Evolutionary conservation across 1,139 yeast genomes (phyloP).

Genomic region (Kodamaea plutei): DNA sequence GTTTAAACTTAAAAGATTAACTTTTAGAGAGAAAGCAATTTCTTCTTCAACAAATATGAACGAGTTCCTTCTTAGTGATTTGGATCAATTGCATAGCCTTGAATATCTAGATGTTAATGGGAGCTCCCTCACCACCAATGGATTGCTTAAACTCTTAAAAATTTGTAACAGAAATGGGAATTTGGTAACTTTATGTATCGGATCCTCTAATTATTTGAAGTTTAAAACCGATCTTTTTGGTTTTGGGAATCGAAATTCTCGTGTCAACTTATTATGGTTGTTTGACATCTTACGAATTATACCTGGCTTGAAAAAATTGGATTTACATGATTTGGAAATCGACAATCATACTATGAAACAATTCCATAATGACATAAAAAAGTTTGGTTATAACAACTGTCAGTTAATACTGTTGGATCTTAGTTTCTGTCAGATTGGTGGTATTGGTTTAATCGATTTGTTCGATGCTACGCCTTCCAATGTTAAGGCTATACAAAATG

Average conservation of each 20-base stretch:
- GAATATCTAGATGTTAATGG: conserved; percentile 32
- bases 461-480: conserved; percentile 17
- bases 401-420: conserved; percentile 28
- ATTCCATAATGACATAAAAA: conserved; percentile 24
- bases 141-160: conserved; percentile 27
- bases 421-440: conserved; percentile 37
- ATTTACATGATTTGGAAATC: conserved; percentile 34
- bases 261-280: conserved; percentile 16
- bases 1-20: conserved; percentile 24
- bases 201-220: conserved; percentile 29
- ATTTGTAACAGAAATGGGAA: conserved; percentile 16
- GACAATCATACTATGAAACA: conserved; percentile 34
- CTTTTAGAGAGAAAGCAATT: conserved; percentile 28
- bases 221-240: conserved; percentile 27
- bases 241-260: no score
- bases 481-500: conserved; percentile 3
- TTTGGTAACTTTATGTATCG: conserved; percentile 24
- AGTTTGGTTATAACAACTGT: conserved; percentile 16
- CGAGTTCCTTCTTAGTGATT: conserved; percentile 23
- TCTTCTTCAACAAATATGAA: conserved; percentile 19
- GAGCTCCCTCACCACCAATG: conserved; percentile 29
- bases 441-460: conserved; percentile 37
- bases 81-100: conserved; percentile 24
- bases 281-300: conserved; percentile 20
- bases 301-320: conserved; percentile 24